Evolutionary conservation across 805 yeast species (phyloP), one percentile per base, ranked within the genome.

Genomic region (Clavispora carvajalis): DNA sequence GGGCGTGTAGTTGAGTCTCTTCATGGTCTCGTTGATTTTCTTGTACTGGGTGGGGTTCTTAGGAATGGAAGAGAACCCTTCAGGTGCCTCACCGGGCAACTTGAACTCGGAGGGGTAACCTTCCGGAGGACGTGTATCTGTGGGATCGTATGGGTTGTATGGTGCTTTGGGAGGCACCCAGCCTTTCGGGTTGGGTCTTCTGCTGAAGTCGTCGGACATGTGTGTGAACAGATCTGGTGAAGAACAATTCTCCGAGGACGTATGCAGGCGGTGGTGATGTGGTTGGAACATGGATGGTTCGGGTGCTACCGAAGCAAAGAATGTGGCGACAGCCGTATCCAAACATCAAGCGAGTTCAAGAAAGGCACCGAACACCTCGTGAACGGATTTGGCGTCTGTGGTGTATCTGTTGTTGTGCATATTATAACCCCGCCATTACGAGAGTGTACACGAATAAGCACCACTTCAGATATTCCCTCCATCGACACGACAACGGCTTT

Each of bases 41-140:
- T 78, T 74, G 55, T 79, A 82, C 57, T 82, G 87, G 1, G 82
- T 70, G 6, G 86, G 80, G 50, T 75, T 79, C 49, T 71, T 71
- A 3, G 90, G 89, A n/a, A 80, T 62, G 7, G 74, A 62, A 7
- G 78, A 65, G 63, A 77, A 79, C 15, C 73, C 74, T 15, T 62
- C 58, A 21, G 84, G 79, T 23, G 76, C 69, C 31, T 69, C 66
- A 1, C 85, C 81, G 0, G 93, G 91, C 1, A 80, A 62, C 42
- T 75, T 70, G 64, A 73, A 87, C 58, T 86, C 95, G 19, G 89
- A 80, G 1, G 95, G 95, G 48, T 87, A 86, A 2, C 95, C 95
- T 55, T 80, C 80, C 0, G 95, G 76, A 0, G 95, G 95, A 34
- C 95, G 69, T 30, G 67, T 57, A 55, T 86, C 95, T 1, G 75